Conservation (phyloP, 257 asterid genomes). For the Fraxinus americana region DNA sequence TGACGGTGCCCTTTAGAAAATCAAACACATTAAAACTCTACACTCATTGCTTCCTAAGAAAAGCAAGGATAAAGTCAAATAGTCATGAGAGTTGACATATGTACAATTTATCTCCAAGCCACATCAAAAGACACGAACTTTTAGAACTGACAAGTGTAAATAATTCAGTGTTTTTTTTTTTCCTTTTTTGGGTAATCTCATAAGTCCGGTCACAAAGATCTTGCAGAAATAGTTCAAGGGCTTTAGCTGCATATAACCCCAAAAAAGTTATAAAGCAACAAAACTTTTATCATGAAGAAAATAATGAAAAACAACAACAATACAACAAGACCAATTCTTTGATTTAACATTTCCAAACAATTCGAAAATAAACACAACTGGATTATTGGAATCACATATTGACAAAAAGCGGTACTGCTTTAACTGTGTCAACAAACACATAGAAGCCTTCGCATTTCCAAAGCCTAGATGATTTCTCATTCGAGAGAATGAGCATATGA, state of each 20-base stretch:
- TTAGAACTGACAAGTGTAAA: constrained; percentile 63
- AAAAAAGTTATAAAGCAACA: constrained; percentile 22
- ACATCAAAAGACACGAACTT: neutral
- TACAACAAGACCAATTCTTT: no score
- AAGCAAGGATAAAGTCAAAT: constrained; percentile 1
- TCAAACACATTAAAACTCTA: constrained; percentile 62
- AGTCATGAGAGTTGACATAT: neutral
- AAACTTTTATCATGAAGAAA: neutral
- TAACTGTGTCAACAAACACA: no score
- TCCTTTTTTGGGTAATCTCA: constrained; percentile 66
- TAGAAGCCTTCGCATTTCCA: no score
- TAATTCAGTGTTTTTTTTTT: constrained; percentile 74
- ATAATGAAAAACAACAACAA: no score
- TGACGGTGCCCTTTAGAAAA: constrained; percentile 63
- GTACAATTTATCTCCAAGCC: no score
- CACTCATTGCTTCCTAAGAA: constrained; percentile 75
- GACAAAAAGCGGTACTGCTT: no score
- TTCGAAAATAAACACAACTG: no score
- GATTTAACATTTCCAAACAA: no score
- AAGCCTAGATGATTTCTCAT: no score
- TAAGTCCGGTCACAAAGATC: constrained; percentile 78
- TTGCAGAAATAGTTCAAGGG: constrained; percentile 79
- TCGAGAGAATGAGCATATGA: no score
- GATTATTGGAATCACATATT: no score
- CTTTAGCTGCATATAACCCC: constrained; percentile 53